Evolutionary conservation across 495 filamentous ascomycete genomes (phyloP).

Genomic region (Aspergillus panamensis): DNA sequence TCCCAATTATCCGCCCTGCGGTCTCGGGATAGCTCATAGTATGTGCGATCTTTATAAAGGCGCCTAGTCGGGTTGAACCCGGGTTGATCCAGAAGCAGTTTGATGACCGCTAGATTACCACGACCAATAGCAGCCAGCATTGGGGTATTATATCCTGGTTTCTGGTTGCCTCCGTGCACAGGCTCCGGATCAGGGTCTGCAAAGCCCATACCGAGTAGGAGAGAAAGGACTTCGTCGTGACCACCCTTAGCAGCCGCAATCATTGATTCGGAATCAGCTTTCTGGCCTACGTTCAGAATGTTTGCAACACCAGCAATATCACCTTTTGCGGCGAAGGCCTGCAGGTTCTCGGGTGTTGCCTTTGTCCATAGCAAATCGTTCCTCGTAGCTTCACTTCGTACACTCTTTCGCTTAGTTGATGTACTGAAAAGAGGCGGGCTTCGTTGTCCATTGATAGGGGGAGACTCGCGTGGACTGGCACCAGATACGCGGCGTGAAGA

Average conservation of each 20-base stretch:
- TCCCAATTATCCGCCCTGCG: slow-evolving; percentile 85
- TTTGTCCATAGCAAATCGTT: slow-evolving; percentile 62
- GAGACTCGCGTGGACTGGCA: slow-evolving; percentile 63
- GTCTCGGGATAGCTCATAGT: slow-evolving; percentile 78
- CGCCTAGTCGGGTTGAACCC: slow-evolving; percentile 75
- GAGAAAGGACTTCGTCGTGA: slow-evolving; percentile 78
- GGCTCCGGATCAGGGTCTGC: slow-evolving; percentile 78
- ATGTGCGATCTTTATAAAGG: slow-evolving; percentile 64
- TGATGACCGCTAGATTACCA: slow-evolving; percentile 77
- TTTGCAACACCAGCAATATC: slow-evolving; percentile 75
- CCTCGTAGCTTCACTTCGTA: slow-evolving; percentile 56
- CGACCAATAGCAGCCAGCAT: slow-evolving; percentile 93
- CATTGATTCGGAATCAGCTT: slow-evolving; percentile 79
- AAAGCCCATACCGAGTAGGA: slow-evolving; percentile 76
- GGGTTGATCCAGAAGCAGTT: slow-evolving; percentile 72
- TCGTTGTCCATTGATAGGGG: slow-evolving; percentile 43
- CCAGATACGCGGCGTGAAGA: slow-evolving; percentile 64
- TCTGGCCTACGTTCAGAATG: slow-evolving; percentile 70
- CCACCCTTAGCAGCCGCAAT: slow-evolving; percentile 90
- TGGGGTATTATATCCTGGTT: slow-evolving; percentile 67
- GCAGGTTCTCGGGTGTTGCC: slow-evolving; percentile 64
- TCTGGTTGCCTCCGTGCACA: slow-evolving; percentile 41
- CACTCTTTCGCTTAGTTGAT: slow-evolving; percentile 49
- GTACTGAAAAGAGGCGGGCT: slow-evolving; percentile 46
- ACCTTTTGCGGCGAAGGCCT: slow-evolving; percentile 75